Base-by-base conservation (phyloP, 257 asterid genomes). In the Solanum phureja region DNA sequence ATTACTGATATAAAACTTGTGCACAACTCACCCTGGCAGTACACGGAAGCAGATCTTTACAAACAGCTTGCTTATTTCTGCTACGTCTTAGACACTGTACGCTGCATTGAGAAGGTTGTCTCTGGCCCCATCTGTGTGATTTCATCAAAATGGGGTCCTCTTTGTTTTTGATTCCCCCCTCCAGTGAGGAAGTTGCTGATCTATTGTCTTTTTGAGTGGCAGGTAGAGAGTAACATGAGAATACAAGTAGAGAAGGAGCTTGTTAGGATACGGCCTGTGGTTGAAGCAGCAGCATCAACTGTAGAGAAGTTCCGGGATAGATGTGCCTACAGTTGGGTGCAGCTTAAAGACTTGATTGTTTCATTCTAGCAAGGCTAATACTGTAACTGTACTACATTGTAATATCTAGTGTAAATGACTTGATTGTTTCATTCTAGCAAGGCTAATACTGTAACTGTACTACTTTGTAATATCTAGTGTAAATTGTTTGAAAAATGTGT, bases 281-380 rank as follows among this genome's bases (percentile, higher is more conserved):
- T 94, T 37, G 94, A 94, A 88, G 49, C 84, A 88, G 99, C 99
- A 83, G 92, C 98, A 3, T 91, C 98, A 16, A 93, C 88, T 10
- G 94, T 93, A 58, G 94, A 92, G 89, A 94, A 93, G 86, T 90
- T 95, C 87, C 96, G 98, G 0, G 95, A 96, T 42, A 91, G 96
- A 33, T 95, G 99, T 40, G 95, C 98, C 27, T 96, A 93, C 81
- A 98, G 98, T 6, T 94, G 99, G 99, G 93, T 97, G 86, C 94
- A 95, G 91, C 89, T 97, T 87, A 86, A 91, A 13, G 92, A 91
- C 71, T 88, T 97, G 14, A 66, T 90, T 7, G 98, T 95, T 79
- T 49, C 92, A 14, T 87, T 96, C 68, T 96, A 92, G 91, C 29
- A 9, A 69, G 42, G 37, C 24, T 40, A 73, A 69, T 24, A 31